Conservation (phyloP, 768 basidiomycete species). For the Amanita inopinata region DNA sequence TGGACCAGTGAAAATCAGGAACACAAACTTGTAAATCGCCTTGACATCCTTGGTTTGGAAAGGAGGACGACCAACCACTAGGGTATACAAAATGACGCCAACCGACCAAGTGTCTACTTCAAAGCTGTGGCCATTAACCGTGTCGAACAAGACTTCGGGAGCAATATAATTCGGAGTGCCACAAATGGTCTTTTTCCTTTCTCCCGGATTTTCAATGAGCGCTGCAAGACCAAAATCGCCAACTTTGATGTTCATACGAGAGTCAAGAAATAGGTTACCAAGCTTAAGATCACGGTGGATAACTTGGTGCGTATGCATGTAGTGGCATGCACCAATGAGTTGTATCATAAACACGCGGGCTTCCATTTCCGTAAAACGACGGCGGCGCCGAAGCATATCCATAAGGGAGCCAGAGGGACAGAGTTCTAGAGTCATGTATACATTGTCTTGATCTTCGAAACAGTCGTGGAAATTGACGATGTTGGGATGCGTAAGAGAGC, state of each 20-base stretch:
- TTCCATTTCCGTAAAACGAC: constrained; percentile 86
- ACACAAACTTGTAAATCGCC: constrained; percentile 78
- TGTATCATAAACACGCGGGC: constrained; percentile 90
- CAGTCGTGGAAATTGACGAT: constrained; percentile 89
- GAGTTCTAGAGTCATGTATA: constrained; percentile 94
- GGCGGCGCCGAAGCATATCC: constrained; percentile 82
- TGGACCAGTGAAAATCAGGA: neutral
- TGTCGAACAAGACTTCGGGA: constrained; percentile 94
- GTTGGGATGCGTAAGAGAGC: constrained; percentile 83
- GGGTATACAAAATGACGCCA: constrained; percentile 94
- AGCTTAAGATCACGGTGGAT: constrained; percentile 97
- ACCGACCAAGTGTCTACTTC: constrained; percentile 99
- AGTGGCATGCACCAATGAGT: constrained; percentile 90
- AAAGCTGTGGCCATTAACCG: constrained; percentile 92
- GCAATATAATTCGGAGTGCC: constrained; percentile 99
- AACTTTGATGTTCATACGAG: constrained; percentile 90
- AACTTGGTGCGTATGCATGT: constrained; percentile 95
- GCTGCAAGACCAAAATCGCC: constrained; percentile 97
- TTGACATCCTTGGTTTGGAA: constrained; percentile 99
- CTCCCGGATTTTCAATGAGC: constrained; percentile 91
- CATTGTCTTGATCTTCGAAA: constrained; percentile 92
- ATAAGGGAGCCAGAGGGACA: constrained; percentile 86
- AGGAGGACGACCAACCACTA: constrained; percentile 89
- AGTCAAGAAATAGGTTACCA: constrained; percentile 89
- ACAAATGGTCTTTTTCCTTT: constrained; percentile 98